These are phyloP conservation scores for Periconia sp. DNA, from an alignment of 2,329 filamentous ascomycete genomes.

Conservation along the genomic window DNA sequence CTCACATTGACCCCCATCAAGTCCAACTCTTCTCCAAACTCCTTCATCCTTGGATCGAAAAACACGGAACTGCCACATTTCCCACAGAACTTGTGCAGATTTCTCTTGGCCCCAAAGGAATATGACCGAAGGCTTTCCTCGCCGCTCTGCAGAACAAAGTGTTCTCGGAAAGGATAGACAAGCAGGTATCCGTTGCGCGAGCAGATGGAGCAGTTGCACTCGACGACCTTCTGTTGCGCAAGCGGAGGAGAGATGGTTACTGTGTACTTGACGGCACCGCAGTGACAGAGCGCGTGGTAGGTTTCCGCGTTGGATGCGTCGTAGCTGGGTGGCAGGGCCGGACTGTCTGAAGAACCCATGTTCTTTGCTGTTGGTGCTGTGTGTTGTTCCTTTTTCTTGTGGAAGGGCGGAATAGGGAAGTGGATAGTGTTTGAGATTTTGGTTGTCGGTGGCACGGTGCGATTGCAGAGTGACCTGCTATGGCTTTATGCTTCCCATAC, in stretches of 20 bases:
- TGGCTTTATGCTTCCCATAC: too few relatives aligned
- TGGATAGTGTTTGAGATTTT: not conserved
- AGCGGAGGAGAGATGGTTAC: slow-evolving; percentile 54
- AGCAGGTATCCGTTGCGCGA: slow-evolving; percentile 54
- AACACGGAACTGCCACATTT: slow-evolving; percentile 31
- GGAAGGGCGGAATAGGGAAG: not conserved
- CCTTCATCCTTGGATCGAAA: slow-evolving; percentile 27
- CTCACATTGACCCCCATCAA: slow-evolving; percentile 32
- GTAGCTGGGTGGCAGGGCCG: slow-evolving; percentile 15
- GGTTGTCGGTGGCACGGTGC: not conserved
- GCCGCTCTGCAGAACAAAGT: slow-evolving; percentile 28
- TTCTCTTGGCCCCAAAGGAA: slow-evolving; percentile 26
- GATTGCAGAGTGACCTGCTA: too few relatives aligned
- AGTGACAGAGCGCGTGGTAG: slow-evolving; percentile 57
- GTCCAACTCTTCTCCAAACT: slow-evolving; percentile 22
- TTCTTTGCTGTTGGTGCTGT: slow-evolving; percentile 1
- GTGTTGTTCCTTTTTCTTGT: not conserved
- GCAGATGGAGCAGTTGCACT: slow-evolving; percentile 60
- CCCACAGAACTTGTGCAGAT: slow-evolving; percentile 30
- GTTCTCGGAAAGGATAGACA: slow-evolving; percentile 36
- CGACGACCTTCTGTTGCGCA: slow-evolving; percentile 48
- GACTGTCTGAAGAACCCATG: slow-evolving; percentile 15
- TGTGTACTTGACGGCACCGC: slow-evolving; percentile 54
- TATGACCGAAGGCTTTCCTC: slow-evolving; percentile 24
- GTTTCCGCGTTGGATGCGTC: slow-evolving; percentile 30